Evolutionary conservation across 2,329 filamentous ascomycete species (phyloP).

Genomic region (Aspergillus sp.): DNA sequence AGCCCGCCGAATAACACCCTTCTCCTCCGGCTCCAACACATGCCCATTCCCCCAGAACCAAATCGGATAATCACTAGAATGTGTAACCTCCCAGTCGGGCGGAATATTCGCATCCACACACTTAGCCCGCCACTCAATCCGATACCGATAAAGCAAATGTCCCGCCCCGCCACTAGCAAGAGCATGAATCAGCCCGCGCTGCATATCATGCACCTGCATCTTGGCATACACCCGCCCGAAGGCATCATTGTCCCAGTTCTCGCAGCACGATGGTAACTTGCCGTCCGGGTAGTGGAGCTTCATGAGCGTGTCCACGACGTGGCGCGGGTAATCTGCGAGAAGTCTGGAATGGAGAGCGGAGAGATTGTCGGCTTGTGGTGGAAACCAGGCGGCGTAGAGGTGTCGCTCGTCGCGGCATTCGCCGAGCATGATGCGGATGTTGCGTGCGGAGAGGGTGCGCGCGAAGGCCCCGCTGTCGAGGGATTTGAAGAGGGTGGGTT

Average conservation of each 20-base stretch:
- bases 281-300: slow-evolving; percentile 46
- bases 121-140: slow-evolving; percentile 55
- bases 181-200: slow-evolving; percentile 53
- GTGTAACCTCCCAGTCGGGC: slow-evolving; percentile 55
- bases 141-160: slow-evolving; percentile 53
- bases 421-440: slow-evolving; percentile 54
- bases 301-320: slow-evolving; percentile 48
- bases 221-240: slow-evolving; percentile 60
- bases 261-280: slow-evolving; percentile 41
- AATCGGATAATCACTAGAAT: slow-evolving; percentile 55
- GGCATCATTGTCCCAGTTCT: slow-evolving; percentile 51
- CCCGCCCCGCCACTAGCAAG: slow-evolving; percentile 48
- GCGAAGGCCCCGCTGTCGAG: slow-evolving; percentile 55
- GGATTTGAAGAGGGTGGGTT: slow-evolving; percentile 44
- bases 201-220: slow-evolving; percentile 56
- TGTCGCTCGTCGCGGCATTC: slow-evolving; percentile 58
- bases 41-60: slow-evolving; percentile 59
- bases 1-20: slow-evolving; percentile 37
- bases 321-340: slow-evolving; percentile 54
- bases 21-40: slow-evolving; percentile 47
- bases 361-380: slow-evolving; percentile 45
- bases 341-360: slow-evolving; percentile 49
- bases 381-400: slow-evolving; percentile 54
- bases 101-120: slow-evolving; percentile 49
- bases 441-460: slow-evolving; percentile 44